phyloP scores from a whole-genome alignment of 345 rosid species.

The Chamaenerion angustifolium region DNA sequence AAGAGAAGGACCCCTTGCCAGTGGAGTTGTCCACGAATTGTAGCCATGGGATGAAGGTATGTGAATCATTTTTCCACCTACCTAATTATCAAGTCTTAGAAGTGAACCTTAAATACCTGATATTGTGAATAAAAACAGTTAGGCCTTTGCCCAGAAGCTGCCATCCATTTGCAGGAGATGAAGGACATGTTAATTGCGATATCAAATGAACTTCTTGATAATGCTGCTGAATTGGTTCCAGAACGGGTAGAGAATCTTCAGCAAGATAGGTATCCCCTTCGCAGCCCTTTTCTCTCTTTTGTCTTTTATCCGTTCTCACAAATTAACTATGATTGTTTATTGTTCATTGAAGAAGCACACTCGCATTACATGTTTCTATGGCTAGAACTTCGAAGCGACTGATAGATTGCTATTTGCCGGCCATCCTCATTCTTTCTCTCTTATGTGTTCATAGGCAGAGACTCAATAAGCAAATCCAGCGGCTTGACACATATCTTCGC shows the following conservation, averaged over 20 bases:
- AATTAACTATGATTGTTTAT: background rate
- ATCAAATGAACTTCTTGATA: conserved; percentile 91
- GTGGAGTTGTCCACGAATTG: conserved; percentile 58
- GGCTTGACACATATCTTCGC: conserved; percentile 43
- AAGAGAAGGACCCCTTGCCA: conserved; percentile 39
- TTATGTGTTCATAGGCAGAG: conserved; percentile 34
- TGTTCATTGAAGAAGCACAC: background rate
- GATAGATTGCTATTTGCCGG: too few species aligned
- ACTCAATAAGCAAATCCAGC: conserved; percentile 73
- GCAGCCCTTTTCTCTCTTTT: background rate
- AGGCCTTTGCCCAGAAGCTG: conserved; percentile 73
- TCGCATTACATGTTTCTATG: too few species aligned
- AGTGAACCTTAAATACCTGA: conserved; percentile 14
- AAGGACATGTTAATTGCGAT: conserved; percentile 69
- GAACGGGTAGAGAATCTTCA: conserved; percentile 67
- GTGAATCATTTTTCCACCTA: conserved; percentile 6
- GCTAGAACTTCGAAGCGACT: too few species aligned
- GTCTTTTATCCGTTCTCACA: background rate
- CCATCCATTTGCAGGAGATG: conserved; percentile 66
- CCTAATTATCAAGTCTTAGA: background rate
- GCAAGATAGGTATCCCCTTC: conserved; percentile 50
- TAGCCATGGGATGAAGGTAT: conserved; percentile 68
- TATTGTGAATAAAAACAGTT: conserved; percentile 39
- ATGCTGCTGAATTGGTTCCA: conserved; percentile 42
- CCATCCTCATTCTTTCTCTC: background rate